phyloP scores from a whole-genome alignment of 345 rosid species.

The Brassica incana region DNA sequence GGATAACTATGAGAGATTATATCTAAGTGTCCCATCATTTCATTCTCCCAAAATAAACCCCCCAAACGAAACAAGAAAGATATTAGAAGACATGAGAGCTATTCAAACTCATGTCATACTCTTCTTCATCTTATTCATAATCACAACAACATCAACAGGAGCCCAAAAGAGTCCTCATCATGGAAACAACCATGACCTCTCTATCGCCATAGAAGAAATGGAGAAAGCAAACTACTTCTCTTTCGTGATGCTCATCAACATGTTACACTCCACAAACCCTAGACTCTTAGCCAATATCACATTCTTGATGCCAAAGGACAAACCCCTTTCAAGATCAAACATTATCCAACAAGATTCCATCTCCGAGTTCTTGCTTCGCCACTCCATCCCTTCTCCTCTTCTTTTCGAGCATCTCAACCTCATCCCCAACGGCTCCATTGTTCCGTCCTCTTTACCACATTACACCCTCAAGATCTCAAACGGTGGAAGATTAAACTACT shows the following conservation, averaged over 20 bases:
- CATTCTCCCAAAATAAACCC: not conserved
- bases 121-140: slow-evolving; percentile 20
- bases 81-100: not conserved
- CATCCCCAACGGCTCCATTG: slow-evolving; percentile 59
- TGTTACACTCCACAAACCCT: slow-evolving; percentile 42
- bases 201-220: slow-evolving; percentile 68
- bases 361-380: slow-evolving; percentile 62
- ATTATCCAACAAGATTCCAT: slow-evolving; percentile 36
- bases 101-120: slow-evolving; percentile 7
- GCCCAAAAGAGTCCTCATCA: slow-evolving; percentile 19
- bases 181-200: slow-evolving; percentile 41
- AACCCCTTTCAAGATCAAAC: slow-evolving; percentile 43
- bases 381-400: slow-evolving; percentile 70
- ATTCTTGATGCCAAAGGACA: slow-evolving; percentile 78
- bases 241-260: slow-evolving; percentile 69
- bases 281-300: slow-evolving; percentile 48
- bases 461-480: slow-evolving; percentile 54
- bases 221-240: slow-evolving; percentile 65
- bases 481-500: slow-evolving; percentile 50
- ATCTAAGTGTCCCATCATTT: slow-evolving; percentile 17
- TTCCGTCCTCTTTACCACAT: slow-evolving; percentile 54
- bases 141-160: slow-evolving; percentile 17
- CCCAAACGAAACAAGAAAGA: not conserved
- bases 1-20: slow-evolving; percentile 19
- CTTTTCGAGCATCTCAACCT: slow-evolving; percentile 58